These are phyloP conservation scores for Nemania sp. DNA, from an alignment of 2,329 filamentous ascomycete genomes.

Conservation along the genomic window DNA sequence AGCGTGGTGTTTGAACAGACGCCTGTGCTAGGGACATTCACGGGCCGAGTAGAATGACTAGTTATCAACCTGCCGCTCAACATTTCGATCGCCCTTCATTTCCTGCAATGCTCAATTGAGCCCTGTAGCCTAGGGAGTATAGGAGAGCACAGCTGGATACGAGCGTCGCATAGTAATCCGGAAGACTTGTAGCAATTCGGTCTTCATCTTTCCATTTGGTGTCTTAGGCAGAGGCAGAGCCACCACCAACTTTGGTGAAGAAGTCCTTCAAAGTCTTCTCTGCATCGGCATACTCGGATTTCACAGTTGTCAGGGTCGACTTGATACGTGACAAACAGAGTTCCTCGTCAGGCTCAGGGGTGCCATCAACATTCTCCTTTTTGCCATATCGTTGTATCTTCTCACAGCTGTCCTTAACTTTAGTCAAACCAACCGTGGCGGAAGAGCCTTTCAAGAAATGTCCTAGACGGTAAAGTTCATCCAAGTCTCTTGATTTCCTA, in stretches of 20 bases:
- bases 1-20: conserved; percentile 38
- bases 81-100: conserved; percentile 51
- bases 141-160: conserved; percentile 30
- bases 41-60: conserved; percentile 37
- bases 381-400: conserved; percentile 95
- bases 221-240: conserved; percentile 47
- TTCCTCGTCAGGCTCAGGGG: conserved; percentile 72
- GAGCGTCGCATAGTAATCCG: conserved; percentile 28
- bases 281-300: conserved; percentile 80
- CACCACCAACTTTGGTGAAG: no score
- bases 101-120: conserved; percentile 49
- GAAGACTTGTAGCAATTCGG: conserved; percentile 10
- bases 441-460: conserved; percentile 99
- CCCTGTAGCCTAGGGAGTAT: conserved; percentile 19
- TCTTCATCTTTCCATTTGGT: conserved; percentile 20
- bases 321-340: conserved; percentile 77
- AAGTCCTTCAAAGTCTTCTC: conserved; percentile 78
- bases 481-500: conserved; percentile 76
- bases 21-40: conserved; percentile 38
- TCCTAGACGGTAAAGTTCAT: conserved; percentile 82
- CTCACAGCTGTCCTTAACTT: conserved; percentile 93
- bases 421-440: conserved; percentile 89
- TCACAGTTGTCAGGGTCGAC: conserved; percentile 76
- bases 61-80: conserved; percentile 39
- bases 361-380: conserved; percentile 81